Evolutionary conservation across 495 filamentous ascomycete species (phyloP), one percentile per base, ranked within the genome.

Genomic region (Sordaria brevicollis): DNA sequence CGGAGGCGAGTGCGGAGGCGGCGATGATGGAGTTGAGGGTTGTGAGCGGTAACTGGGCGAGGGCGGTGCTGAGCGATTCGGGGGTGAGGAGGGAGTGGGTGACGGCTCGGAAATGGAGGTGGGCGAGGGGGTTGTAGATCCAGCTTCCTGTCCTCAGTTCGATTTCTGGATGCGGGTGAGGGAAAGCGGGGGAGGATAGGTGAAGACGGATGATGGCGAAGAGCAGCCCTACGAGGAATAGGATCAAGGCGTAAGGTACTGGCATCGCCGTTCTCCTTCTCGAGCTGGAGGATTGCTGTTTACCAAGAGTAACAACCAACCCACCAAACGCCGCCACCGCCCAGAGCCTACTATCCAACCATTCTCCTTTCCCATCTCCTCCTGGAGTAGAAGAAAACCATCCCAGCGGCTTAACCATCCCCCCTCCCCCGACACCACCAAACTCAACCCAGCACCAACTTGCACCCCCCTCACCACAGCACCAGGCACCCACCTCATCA

Each of bases 11-110:
- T 43, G 92, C 89, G 13, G 88, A 85, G 6, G 93, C 93, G 0
- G 94, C 94, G 67, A 98, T 89, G 66, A 97, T 83, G 5, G 93
- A 97, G 81, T 98, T 98, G 33, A 97, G 84, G 0, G 91, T 90
- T 0, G 94, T 98, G 21, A 98, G 85, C 1, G 94, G 94, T 21
- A 98, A 83, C 74, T 98, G 94, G 10, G 92, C 92, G 35, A 97
- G 65, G 21, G 82, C 67, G 90, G 91, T 73, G 86, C 88, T 73
- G 83, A 86, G 65, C 38, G 81, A 79, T 66, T 76, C 0, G 85
- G 86, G 38, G 79, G 76, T 84, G 87, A 88, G 31, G 57, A 89
- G 71, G 85, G 86, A 38, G 79, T 76, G 84, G 86, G 88, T 15
- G 65, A 89, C 71, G 21, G 77, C 77, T 66, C 89, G 83, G 37